Conservation (phyloP, 345 rosid species). For the Aquilaria yunnanensis region DNA sequence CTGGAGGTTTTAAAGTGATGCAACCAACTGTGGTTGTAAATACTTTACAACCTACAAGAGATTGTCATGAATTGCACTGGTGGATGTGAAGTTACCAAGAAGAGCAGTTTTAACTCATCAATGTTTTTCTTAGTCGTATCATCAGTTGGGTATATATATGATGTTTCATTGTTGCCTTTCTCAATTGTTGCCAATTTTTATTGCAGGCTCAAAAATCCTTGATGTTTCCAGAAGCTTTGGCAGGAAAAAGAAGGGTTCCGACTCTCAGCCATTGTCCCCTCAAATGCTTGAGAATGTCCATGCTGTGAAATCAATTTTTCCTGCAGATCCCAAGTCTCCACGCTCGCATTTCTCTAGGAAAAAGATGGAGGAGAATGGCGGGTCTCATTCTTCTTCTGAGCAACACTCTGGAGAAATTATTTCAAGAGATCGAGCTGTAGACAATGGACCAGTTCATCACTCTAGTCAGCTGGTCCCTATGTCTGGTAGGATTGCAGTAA, state of each 20-base stretch:
- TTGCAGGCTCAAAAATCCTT: slow-evolving; percentile 43
- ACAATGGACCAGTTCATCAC: slow-evolving; percentile 28
- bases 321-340: slow-evolving; percentile 20
- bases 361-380: slow-evolving; percentile 22
- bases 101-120: no score
- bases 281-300: slow-evolving; percentile 17
- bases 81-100: no score
- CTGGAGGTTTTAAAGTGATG: no score
- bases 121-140: no score
- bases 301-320: slow-evolving; percentile 17
- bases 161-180: background rate
- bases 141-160: no score
- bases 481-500: slow-evolving; percentile 19
- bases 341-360: slow-evolving; percentile 24
- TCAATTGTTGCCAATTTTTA: background rate
- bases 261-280: slow-evolving; percentile 39
- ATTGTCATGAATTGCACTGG: no score
- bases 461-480: slow-evolving; percentile 17
- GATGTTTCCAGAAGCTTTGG: slow-evolving; percentile 55
- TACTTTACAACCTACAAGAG: no score
- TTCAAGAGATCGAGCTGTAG: slow-evolving; percentile 35
- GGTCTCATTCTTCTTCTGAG: slow-evolving; percentile 33
- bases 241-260: slow-evolving; percentile 50
- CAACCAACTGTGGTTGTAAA: no score
- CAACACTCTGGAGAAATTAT: slow-evolving; percentile 29